phyloP scores from a whole-genome alignment of 768 basidiomycete genomes.

The Baorangia bicolor region DNA sequence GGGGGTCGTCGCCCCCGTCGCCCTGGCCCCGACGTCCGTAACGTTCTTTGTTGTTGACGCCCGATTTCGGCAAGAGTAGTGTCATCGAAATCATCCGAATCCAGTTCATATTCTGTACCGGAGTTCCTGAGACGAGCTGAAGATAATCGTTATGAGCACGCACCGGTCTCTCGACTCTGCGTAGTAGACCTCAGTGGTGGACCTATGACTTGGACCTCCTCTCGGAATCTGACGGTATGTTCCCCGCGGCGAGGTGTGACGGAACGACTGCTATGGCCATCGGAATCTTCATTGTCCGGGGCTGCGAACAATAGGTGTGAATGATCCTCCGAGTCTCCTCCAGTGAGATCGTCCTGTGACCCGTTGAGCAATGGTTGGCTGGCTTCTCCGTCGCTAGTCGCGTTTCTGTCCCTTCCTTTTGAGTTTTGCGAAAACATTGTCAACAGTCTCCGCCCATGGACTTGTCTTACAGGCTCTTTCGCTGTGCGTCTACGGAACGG shows the following conservation, averaged over 20 bases:
- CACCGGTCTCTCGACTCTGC: constrained; percentile 79
- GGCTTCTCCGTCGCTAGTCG: constrained; percentile 38
- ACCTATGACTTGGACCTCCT: constrained; percentile 66
- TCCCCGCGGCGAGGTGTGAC: constrained; percentile 37
- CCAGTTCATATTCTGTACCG: constrained; percentile 73
- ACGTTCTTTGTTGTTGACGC: constrained; percentile 25
- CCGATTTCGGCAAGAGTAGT: constrained; percentile 31
- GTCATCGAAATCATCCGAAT: constrained; percentile 79
- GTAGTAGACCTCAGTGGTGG: constrained; percentile 70
- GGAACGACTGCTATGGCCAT: constrained; percentile 34
- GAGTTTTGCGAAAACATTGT: constrained; percentile 32
- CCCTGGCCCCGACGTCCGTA: constrained; percentile 29
- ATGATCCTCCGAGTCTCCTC: constrained; percentile 19
- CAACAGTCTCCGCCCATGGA: constrained; percentile 19
- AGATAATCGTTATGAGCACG: constrained; percentile 37
- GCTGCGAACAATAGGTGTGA: constrained; percentile 50
- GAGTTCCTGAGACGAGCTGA: constrained; percentile 9
- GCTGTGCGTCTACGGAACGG: background rate
- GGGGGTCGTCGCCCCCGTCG: constrained; percentile 53
- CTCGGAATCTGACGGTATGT: constrained; percentile 61
- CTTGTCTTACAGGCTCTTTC: constrained; percentile 2
- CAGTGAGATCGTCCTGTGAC: constrained; percentile 42
- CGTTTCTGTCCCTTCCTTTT: constrained; percentile 29
- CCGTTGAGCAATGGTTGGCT: constrained; percentile 57
- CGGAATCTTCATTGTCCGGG: constrained; percentile 55